Base-by-base conservation (phyloP, 176 grass and related monocot genomes). In the Cymbopogon citratus region DNA sequence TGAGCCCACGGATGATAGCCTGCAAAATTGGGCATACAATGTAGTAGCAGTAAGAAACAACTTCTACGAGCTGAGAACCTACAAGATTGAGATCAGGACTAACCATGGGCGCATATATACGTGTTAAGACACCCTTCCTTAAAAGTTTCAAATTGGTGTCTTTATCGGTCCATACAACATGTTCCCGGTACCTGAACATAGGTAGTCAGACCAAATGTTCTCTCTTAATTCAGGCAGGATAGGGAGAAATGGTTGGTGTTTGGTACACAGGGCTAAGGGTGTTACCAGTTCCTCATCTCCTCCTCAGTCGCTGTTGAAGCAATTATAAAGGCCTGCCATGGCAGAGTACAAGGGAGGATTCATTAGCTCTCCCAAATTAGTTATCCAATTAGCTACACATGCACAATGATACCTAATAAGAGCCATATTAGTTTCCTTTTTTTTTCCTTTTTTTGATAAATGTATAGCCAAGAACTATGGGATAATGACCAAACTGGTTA, bases 111-210 rank as follows among this genome's bases (percentile, higher is more conserved):
- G 31, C 31, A 33, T 33, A 33, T 33, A 33, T 33, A 33, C 31
- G 31, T 33, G 31, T 33, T 3, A 33, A 33, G 31, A 98, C 88
- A 74, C 92, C 92, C 90, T 98, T 98, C 80, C 95, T 89, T 51
- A 98, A 51, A 78, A 98, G 90, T 75, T 98, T 98, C 61, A 98
- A 85, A 69, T 94, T 98, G 14, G 83, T 70, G 66, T 94, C 90
- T 70, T 92, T 98, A 86, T 98, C 92, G 18, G 69, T 92, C 95
- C 95, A 98, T 36, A 93, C 81, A 52, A 98, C 95, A 91, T 89
- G 95, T 80, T 98, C 95, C 12, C 83, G 90, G 62, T 85, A 98
- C 95, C 95, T 98, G 86, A 76, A 74, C 31, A 78, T 43, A 72
- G 48, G 64, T 49, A 63, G 11, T 41, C 36, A 75, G 71, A 62